These are phyloP conservation scores for Cercophora samala DNA, from an alignment of 495 filamentous ascomycete genomes.

Conservation along the genomic window DNA sequence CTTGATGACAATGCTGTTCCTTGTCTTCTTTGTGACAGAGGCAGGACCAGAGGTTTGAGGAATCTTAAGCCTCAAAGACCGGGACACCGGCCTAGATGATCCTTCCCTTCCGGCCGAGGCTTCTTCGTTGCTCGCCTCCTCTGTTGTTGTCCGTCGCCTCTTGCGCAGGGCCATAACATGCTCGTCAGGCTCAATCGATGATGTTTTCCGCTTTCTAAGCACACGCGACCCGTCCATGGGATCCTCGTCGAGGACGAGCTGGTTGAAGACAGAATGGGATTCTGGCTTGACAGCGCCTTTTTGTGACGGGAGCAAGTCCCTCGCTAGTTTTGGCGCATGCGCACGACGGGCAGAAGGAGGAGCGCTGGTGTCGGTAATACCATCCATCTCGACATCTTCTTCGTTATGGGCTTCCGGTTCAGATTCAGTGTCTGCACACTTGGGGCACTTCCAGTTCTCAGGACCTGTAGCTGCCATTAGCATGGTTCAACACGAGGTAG, in stretches of 20 bases:
- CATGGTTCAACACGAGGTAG: background rate
- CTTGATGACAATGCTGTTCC: constrained; percentile 36
- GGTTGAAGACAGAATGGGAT: constrained; percentile 81
- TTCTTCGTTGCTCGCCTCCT: constrained; percentile 36
- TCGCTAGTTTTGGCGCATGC: constrained; percentile 55
- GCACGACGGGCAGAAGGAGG: constrained; percentile 38
- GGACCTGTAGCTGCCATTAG: constrained; percentile 50
- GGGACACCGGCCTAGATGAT: constrained; percentile 35
- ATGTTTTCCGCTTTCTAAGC: constrained; percentile 79
- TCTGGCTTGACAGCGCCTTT: constrained; percentile 67
- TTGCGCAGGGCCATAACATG: constrained; percentile 42
- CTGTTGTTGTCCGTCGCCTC: constrained; percentile 42
- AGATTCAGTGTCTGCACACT: constrained; percentile 66
- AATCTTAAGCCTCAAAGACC: constrained; percentile 43
- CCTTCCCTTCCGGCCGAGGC: constrained; percentile 28
- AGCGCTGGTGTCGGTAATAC: constrained; percentile 34
- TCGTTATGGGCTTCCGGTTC: constrained; percentile 44
- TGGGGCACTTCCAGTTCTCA: constrained; percentile 74
- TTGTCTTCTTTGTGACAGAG: constrained; percentile 39
- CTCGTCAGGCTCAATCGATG: constrained; percentile 48
- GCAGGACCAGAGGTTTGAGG: constrained; percentile 18
- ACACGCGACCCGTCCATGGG: constrained; percentile 81
- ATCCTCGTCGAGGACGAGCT: constrained; percentile 74
- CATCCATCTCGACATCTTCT: constrained; percentile 35
- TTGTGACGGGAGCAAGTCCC: constrained; percentile 73